phyloP scores from a whole-genome alignment of 768 basidiomycete species.

The Pleurotus giganteus region DNA sequence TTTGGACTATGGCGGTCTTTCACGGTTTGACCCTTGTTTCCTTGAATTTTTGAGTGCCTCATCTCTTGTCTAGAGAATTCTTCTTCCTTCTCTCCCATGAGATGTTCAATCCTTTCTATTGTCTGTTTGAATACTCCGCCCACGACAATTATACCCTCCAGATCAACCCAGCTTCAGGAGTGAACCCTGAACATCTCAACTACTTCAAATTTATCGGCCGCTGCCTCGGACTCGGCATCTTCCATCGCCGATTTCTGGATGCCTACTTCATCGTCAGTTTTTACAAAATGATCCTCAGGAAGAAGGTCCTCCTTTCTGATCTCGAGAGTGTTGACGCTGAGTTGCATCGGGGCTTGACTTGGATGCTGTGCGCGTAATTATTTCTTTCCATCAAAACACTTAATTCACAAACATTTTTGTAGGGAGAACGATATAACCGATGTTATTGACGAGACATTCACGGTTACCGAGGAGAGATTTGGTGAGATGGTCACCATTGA shows the following conservation, averaged over 20 bases:
- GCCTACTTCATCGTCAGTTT: slow-evolving; percentile 99
- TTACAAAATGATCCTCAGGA: slow-evolving; percentile 99
- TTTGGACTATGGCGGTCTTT: slow-evolving; percentile 96
- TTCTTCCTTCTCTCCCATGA: slow-evolving; percentile 99
- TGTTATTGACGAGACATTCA: slow-evolving; percentile 96
- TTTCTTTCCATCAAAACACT: slow-evolving; percentile 7
- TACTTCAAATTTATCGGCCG: slow-evolving; percentile 99
- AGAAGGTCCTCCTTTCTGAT: slow-evolving; percentile 92
- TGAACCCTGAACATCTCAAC: slow-evolving; percentile 98
- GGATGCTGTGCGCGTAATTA: slow-evolving; percentile 84
- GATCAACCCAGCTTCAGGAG: slow-evolving; percentile 96
- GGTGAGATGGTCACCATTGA: slow-evolving; percentile 98
- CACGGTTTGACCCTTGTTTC: slow-evolving; percentile 31
- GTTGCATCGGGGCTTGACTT: slow-evolving; percentile 90
- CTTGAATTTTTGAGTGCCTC: not conserved
- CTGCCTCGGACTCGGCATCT: slow-evolving; percentile 92
- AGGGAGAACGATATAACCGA: slow-evolving; percentile 99
- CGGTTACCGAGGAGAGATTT: slow-evolving; percentile 95
- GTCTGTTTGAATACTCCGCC: slow-evolving; percentile 98
- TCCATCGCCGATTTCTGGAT: slow-evolving; percentile 98
- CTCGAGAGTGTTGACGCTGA: slow-evolving; percentile 97
- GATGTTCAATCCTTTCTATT: slow-evolving; percentile 99
- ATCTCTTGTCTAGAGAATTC: slow-evolving; percentile 72
- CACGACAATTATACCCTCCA: slow-evolving; percentile 99
- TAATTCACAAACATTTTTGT: slow-evolving; percentile 14